Evolutionary conservation across 2,329 filamentous ascomycete species (phyloP).

Genomic region (Delphinella strobiligena): DNA sequence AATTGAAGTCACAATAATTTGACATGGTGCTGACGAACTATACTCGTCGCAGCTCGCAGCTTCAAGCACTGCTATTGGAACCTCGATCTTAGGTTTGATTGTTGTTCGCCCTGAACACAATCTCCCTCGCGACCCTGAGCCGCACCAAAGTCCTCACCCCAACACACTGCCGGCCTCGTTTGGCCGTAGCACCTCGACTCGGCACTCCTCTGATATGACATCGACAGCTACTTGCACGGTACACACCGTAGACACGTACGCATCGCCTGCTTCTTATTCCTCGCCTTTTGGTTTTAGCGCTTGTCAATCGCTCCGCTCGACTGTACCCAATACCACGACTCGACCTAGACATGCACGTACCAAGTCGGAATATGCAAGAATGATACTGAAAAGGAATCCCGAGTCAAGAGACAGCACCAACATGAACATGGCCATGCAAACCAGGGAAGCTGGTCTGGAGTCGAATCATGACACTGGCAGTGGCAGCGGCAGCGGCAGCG

Average conservation of each 20-base stretch:
- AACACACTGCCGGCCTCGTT: no score
- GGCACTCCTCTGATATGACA: slow-evolving; percentile 10
- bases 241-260: slow-evolving; percentile 10
- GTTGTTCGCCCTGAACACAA: slow-evolving; percentile 39
- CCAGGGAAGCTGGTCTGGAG: no score
- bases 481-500: no score
- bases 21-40: slow-evolving; percentile 7
- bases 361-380: slow-evolving; percentile 7
- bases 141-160: neutral
- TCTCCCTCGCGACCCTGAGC: neutral
- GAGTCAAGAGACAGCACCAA: slow-evolving; percentile 3
- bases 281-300: slow-evolving; percentile 8
- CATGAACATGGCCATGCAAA: no score
- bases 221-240: slow-evolving; percentile 12
- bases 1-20: no score
- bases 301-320: slow-evolving; percentile 9
- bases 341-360: slow-evolving; percentile 8
- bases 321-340: slow-evolving; percentile 3
- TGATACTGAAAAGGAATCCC: slow-evolving; percentile 8
- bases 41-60: slow-evolving; percentile 44
- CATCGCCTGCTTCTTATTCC: slow-evolving; percentile 9
- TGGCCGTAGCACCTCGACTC: slow-evolving; percentile 1
- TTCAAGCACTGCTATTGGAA: slow-evolving; percentile 46
- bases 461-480: no score
- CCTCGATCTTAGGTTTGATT: slow-evolving; percentile 46